Evolutionary conservation across 2,329 filamentous ascomycete species (phyloP).

Genomic region (Boeremia exigua): DNA sequence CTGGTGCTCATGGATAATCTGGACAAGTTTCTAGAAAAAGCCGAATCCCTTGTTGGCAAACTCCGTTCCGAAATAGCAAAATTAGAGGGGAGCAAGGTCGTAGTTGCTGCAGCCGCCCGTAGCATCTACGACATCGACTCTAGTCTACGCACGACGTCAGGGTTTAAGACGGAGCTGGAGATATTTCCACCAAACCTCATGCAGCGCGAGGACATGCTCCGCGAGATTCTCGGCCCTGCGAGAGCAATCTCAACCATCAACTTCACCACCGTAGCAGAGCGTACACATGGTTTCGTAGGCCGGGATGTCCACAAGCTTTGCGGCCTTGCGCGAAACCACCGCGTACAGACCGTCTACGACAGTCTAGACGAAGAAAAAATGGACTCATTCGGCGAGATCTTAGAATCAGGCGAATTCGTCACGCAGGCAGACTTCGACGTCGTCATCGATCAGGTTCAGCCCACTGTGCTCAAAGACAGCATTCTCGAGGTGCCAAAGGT

Average conservation of each 20-base stretch:
- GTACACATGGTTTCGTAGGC: constrained; percentile 87
- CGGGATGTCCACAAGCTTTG: constrained; percentile 75
- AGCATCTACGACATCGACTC: constrained; percentile 75
- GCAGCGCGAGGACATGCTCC: constrained; percentile 76
- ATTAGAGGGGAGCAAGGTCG: constrained; percentile 62
- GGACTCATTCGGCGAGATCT: constrained; percentile 22
- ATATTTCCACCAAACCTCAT: constrained; percentile 76
- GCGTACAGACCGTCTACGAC: constrained; percentile 26
- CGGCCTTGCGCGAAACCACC: constrained; percentile 56
- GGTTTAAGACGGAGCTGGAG: constrained; percentile 72
- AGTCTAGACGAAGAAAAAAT: constrained; percentile 33
- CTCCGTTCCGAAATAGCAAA: constrained; percentile 54
- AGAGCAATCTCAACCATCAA: constrained; percentile 59
- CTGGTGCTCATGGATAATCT: constrained; percentile 81
- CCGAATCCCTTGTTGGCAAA: constrained; percentile 32
- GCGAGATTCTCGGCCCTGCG: constrained; percentile 51
- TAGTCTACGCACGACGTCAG: constrained; percentile 67
- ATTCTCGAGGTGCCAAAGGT: constrained; percentile 88
- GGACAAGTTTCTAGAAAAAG: constrained; percentile 62
- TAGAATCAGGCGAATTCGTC: constrained; percentile 30
- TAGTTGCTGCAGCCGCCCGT: constrained; percentile 78
- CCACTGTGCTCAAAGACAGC: constrained; percentile 87
- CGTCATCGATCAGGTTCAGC: constrained; percentile 73
- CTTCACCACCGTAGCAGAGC: constrained; percentile 66
- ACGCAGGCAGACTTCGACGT: constrained; percentile 63